Evolutionary conservation across 2,329 filamentous ascomycete genomes (phyloP), one percentile per base, ranked within the genome.

Genomic region (Clonostachys rosea): DNA sequence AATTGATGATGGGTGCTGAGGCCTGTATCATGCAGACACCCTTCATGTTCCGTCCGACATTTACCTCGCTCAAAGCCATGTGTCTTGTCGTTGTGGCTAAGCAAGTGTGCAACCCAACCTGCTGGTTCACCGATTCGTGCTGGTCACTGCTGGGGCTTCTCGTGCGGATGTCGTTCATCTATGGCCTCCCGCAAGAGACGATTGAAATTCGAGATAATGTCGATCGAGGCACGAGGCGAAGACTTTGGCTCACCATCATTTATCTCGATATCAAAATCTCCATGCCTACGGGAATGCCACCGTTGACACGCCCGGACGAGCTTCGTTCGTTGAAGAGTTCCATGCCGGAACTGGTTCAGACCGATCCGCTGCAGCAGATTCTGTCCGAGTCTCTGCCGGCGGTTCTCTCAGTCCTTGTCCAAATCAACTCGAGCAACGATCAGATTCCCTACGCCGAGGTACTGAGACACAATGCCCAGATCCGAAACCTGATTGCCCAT

Each of bases 11-110:
- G 56, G 64, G 62, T 4, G 59, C 64, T 10, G 64, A 66, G 45
- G 63, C 64, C 0, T 67, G 64, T 34, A 55, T 67, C 5, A 63
- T 64, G 58, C 63, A 67, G 52, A 67, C 64, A 5, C 62, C 63
- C 2, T 66, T 65, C 48, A 66, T 66, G 58, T 65, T 65, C 43
- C 62, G 64, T 3, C 64, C 64, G 8, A 65, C 59, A 4, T 51
- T 65, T 34, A 50, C 61, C n/a, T 54, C 59, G 1, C 52, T 66
- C 13, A 60, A 62, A 46, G 54, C 58, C 2, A 47, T 66, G 11
- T 56, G 57, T 14, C 52, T 67, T 16, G 64, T 65, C 58, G 58
- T 63, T 18, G 58, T 66, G 34, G 64, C 64, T 24, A 66, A 66
- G 51, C 60, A 65, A 40, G 56, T 65, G 8, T 66, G 63, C 53